phyloP scores from a whole-genome alignment of 306 rosid species.

The Corylus americana region DNA sequence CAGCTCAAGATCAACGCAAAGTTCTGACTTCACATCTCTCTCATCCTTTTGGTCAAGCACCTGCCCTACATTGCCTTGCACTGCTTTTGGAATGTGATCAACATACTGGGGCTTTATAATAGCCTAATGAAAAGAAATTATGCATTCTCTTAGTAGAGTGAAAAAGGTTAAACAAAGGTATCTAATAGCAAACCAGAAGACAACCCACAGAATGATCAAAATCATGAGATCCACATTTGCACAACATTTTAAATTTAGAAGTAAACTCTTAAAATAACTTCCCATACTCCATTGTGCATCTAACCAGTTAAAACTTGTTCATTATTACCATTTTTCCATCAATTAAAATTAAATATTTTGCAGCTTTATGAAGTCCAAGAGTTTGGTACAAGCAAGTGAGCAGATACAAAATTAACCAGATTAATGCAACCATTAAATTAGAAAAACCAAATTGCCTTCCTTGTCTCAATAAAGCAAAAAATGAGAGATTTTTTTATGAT shows the following conservation, averaged over 20 bases:
- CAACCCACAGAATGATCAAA: neutral
- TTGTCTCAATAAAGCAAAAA: neutral
- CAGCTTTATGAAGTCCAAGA: neutral
- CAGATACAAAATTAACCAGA: neutral
- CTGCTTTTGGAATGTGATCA: constrained; percentile 96
- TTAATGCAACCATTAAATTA: neutral
- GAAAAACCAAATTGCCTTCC: neutral
- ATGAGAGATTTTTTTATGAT: too few species aligned
- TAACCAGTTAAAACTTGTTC: neutral
- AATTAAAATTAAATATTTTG: neutral
- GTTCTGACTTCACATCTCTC: constrained; percentile 65
- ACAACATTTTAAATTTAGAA: neutral
- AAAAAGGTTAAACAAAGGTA: neutral
- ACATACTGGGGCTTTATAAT: constrained; percentile 98
- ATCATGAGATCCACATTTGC: neutral
- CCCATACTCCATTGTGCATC: neutral
- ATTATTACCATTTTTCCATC: neutral
- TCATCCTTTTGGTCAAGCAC: constrained; percentile 87
- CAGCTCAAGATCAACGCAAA: constrained; percentile 82
- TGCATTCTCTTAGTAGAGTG: constrained; percentile 2
- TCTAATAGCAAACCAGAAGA: neutral
- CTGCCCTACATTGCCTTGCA: constrained; percentile 97
- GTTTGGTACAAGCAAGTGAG: neutral
- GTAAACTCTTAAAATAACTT: neutral
- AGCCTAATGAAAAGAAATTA: constrained; percentile 48